A percentile compares a stretch with the other conserved stretches of the same genome.
Evolutionary conservation across 495 filamentous ascomycete species (phyloP).

Genomic region (Podospora bellae-mahoneyi): DNA sequence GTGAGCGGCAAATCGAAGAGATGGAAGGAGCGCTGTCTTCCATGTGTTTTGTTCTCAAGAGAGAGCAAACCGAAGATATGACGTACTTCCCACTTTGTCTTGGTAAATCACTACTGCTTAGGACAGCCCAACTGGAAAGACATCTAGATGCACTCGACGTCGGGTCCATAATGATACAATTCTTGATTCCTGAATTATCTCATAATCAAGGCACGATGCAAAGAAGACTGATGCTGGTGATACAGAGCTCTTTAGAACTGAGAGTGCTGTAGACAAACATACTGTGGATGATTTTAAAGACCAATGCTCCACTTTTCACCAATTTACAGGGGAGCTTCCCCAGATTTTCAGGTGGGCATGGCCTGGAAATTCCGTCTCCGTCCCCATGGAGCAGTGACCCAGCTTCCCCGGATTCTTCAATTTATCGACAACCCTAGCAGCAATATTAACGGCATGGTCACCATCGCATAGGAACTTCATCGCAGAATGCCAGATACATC

Average conservation of each 20-base stretch:
- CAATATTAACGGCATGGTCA: not conserved
- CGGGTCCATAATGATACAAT: no score
- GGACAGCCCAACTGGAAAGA: not conserved
- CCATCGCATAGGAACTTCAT: not conserved
- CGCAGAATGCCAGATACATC: not conserved
- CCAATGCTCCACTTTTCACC: not conserved
- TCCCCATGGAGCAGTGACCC: not conserved
- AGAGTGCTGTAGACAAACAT: not conserved
- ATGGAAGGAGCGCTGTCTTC: constrained; percentile 1
- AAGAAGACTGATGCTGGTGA: not conserved
- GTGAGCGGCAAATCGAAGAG: not conserved
- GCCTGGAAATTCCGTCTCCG: not conserved
- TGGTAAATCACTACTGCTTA: not conserved
- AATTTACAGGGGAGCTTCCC: not conserved
- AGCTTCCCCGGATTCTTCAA: constrained; percentile 12
- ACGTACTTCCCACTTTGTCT: not conserved
- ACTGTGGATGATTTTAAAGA: not conserved
- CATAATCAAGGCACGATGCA: no score
- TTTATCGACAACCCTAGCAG: not conserved
- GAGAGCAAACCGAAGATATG: not conserved
- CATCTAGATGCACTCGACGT: not conserved
- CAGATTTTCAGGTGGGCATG: not conserved
- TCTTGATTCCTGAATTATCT: no score
- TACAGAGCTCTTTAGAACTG: not conserved
- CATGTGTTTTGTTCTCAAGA: not conserved